phyloP scores from a whole-genome alignment of 768 basidiomycete genomes.

The Paxillus involutus region DNA sequence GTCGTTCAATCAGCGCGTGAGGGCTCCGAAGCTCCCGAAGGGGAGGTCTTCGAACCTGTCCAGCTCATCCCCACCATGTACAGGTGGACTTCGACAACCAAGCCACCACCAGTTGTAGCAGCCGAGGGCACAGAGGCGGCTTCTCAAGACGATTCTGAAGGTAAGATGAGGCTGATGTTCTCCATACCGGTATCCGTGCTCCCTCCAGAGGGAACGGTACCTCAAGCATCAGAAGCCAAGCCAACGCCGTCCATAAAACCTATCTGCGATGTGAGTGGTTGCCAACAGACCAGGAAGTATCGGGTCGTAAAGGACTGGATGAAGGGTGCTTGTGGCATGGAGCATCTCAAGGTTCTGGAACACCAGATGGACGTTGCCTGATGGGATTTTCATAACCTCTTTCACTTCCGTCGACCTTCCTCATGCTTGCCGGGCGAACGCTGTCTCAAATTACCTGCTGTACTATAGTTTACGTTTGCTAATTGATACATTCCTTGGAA shows the following conservation, averaged over 20 bases:
- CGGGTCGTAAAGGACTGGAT: slow-evolving; percentile 63
- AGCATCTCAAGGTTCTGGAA: slow-evolving; percentile 60
- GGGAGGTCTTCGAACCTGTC: slow-evolving; percentile 40
- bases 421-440: no score
- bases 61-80: slow-evolving; percentile 56
- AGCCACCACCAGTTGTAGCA: slow-evolving; percentile 10
- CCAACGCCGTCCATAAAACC: slow-evolving; percentile 11
- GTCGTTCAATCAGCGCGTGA: slow-evolving; percentile 26
- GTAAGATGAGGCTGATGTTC: slow-evolving; percentile 48
- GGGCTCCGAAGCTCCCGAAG: slow-evolving; percentile 35
- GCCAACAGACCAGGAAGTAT: slow-evolving; percentile 57
- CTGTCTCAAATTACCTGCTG: no score
- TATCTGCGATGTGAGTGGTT: slow-evolving; percentile 59
- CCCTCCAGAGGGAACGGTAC: background rate
- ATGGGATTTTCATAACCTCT: background rate
- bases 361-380: slow-evolving; percentile 8
- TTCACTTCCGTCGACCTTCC: no score
- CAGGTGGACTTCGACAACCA: slow-evolving; percentile 68
- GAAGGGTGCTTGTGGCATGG: slow-evolving; percentile 61
- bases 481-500: no score
- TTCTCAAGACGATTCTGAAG: slow-evolving; percentile 3
- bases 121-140: slow-evolving; percentile 4
- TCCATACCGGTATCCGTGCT: slow-evolving; percentile 47
- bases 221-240: slow-evolving; percentile 17
- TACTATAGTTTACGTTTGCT: no score